phyloP scores from a whole-genome alignment of 768 basidiomycete genomes.

The Suillus subluteus region DNA sequence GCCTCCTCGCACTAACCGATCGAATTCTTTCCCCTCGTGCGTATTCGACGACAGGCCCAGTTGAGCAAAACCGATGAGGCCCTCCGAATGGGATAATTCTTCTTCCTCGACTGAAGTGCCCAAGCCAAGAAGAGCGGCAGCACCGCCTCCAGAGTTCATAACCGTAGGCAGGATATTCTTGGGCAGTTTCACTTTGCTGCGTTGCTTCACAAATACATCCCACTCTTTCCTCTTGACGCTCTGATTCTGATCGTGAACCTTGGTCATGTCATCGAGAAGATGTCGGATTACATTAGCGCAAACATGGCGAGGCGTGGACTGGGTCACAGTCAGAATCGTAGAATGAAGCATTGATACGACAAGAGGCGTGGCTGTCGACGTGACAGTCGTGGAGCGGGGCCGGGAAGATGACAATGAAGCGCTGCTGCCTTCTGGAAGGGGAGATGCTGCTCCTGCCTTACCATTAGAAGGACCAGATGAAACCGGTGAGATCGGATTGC shows the following conservation, averaged over 20 bases:
- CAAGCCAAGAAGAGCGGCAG: slow-evolving; percentile 70
- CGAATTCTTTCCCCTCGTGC: slow-evolving; percentile 80
- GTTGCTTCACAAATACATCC: slow-evolving; percentile 83
- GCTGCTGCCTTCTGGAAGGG: slow-evolving; percentile 23
- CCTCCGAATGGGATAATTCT: slow-evolving; percentile 80
- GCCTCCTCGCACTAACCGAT: slow-evolving; percentile 77
- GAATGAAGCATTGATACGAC: not conserved
- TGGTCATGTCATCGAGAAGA: slow-evolving; percentile 77
- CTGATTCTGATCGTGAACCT: slow-evolving; percentile 84
- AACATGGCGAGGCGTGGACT: slow-evolving; percentile 70
- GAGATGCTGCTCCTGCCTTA: slow-evolving; percentile 17
- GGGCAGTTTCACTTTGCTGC: slow-evolving; percentile 49
- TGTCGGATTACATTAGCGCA: slow-evolving; percentile 74
- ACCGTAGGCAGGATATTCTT: slow-evolving; percentile 22
- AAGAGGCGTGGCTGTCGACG: slow-evolving; percentile 28
- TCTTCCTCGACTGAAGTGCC: slow-evolving; percentile 67
- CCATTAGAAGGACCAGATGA: slow-evolving; percentile 18
- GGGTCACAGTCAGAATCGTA: slow-evolving; percentile 61
- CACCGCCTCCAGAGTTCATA: slow-evolving; percentile 37
- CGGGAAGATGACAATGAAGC: slow-evolving; percentile 55
- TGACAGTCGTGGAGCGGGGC: slow-evolving; percentile 46
- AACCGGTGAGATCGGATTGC: slow-evolving; percentile 9
- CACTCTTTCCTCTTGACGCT: slow-evolving; percentile 72
- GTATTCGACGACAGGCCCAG: slow-evolving; percentile 72
- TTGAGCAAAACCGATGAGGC: slow-evolving; percentile 89